Evolutionary conservation across 2,329 filamentous ascomycete species (phyloP).

Genomic region (Alternaria ethzedia): DNA sequence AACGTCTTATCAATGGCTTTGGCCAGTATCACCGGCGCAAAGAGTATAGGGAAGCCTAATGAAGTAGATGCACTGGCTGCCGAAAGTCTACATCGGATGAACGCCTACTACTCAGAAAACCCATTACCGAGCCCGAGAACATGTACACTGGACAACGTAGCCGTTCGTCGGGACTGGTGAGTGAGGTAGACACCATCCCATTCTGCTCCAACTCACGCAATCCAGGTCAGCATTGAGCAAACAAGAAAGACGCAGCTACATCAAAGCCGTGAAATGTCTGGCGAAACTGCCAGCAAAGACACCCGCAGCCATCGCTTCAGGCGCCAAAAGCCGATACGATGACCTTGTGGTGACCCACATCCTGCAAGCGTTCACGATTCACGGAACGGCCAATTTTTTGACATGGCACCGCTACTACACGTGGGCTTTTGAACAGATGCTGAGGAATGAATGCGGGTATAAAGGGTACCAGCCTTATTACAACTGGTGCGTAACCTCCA

Average conservation of each 20-base stretch:
- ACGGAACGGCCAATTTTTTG: slow-evolving; percentile 33
- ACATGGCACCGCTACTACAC: slow-evolving; percentile 53
- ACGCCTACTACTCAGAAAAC: background rate
- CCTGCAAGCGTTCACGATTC: background rate
- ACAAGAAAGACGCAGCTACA: background rate
- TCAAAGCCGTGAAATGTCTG: background rate
- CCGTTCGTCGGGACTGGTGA: background rate
- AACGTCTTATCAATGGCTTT: background rate
- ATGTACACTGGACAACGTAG: background rate
- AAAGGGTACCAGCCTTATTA: slow-evolving; percentile 52
- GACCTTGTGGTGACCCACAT: background rate
- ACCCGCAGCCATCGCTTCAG: background rate
- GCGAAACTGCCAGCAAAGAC: background rate
- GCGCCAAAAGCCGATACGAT: background rate
- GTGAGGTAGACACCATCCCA: background rate
- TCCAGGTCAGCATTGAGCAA: background rate
- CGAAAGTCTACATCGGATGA: background rate
- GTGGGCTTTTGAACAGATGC: slow-evolving; percentile 51
- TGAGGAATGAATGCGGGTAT: slow-evolving; percentile 53
- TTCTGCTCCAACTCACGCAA: background rate
- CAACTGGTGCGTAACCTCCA: no score
- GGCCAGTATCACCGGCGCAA: background rate
- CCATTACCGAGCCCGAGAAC: background rate
- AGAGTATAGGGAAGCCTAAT: background rate
- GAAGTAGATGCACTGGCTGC: background rate